Percentiles rank a stretch among this genome's conserved stretches.
Conservation (phyloP, 768 basidiomycete species). For the Lactarius sanguifluus region DNA sequence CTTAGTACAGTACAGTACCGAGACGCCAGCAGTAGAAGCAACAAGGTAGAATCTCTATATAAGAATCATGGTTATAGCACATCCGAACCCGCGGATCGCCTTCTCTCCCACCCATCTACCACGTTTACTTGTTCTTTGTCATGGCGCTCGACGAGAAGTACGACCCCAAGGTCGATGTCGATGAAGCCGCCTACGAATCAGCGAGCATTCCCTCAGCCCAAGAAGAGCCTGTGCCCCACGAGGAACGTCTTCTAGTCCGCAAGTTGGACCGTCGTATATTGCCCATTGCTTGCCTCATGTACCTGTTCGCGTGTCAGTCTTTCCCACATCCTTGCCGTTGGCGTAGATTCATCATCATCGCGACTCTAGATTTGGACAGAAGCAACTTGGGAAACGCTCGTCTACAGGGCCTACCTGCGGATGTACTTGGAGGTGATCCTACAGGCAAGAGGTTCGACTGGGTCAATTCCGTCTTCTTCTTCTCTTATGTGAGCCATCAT, state of each 20-base stretch:
- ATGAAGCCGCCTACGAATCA: not conserved
- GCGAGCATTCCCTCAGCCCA: not conserved
- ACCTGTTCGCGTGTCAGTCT: constrained; percentile 71
- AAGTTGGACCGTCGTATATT: constrained; percentile 68
- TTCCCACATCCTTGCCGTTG: not conserved
- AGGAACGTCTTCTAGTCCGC: constrained; percentile 56
- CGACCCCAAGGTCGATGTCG: not conserved
- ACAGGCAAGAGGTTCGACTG: constrained; percentile 73
- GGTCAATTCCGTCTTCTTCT: constrained; percentile 75
- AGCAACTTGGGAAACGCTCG: constrained; percentile 80
- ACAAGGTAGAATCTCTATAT: not conserved
- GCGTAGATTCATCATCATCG: not conserved
- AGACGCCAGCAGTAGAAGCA: not conserved
- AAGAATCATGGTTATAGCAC: constrained; percentile 1
- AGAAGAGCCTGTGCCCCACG: constrained; percentile 29
- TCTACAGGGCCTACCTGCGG: constrained; percentile 64
- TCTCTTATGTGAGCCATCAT: constrained; percentile 59
- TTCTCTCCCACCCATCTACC: not conserved
- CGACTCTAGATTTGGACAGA: constrained; percentile 56
- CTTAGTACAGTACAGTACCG: no score
- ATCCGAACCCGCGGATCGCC: not conserved
- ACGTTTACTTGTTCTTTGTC: not conserved
- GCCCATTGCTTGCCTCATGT: constrained; percentile 70
- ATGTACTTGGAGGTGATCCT: constrained; percentile 64
- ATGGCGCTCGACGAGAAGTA: constrained; percentile 16